phyloP scores from a whole-genome alignment of 1,284 basidiomycete species.

The Cryptococcus sp. region DNA sequence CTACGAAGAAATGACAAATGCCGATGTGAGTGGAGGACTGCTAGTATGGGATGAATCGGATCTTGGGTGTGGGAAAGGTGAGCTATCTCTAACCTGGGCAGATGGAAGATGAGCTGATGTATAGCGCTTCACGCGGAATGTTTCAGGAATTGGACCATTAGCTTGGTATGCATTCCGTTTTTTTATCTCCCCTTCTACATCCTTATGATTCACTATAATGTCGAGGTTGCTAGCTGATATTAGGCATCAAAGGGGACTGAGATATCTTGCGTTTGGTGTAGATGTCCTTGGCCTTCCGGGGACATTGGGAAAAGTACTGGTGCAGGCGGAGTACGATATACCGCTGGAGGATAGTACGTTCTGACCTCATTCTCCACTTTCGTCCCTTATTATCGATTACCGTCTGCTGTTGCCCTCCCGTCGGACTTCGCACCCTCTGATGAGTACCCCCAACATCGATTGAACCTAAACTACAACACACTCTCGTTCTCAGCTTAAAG shows the following conservation, averaged over 20 bases:
- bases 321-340: not conserved
- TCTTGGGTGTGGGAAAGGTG: constrained; percentile 13
- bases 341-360: not conserved
- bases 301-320: not conserved
- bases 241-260: not conserved
- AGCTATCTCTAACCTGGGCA: not conserved
- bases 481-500: not conserved
- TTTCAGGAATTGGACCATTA: constrained; percentile 10
- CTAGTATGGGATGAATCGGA: constrained; percentile 8
- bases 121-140: constrained; percentile 13
- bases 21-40: constrained; percentile 1
- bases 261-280: constrained; percentile 16
- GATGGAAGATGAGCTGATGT: not conserved
- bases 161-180: constrained; percentile 2
- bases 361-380: not conserved
- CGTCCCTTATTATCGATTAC: not conserved
- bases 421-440: no score
- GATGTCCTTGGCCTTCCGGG: constrained; percentile 1
- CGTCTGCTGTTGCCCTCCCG: not conserved
- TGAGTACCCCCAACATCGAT: no score
- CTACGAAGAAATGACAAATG: constrained; percentile 12
- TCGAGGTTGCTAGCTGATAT: not conserved
- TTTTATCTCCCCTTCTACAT: no score
- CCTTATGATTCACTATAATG: no score
- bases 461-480: no score